A percentile compares a stretch with the other conserved stretches of the same genome.
Evolutionary conservation across 2,329 filamentous ascomycete genomes (phyloP).

Genomic region (Aspergillus terreus): DNA sequence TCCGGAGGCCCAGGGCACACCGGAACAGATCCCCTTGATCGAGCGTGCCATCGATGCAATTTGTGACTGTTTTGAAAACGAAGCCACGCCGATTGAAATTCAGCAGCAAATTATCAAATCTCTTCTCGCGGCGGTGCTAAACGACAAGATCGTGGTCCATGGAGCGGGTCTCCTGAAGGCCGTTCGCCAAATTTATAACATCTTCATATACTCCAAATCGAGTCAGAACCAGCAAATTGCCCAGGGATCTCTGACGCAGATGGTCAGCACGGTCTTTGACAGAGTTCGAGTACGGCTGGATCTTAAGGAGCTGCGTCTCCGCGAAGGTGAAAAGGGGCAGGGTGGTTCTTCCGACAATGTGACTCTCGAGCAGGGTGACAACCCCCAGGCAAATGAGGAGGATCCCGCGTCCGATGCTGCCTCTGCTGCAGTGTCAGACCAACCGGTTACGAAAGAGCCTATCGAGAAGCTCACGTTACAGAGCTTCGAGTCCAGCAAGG

Average conservation of each 20-base stretch:
- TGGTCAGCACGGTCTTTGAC: conserved; percentile 98
- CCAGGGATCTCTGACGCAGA: conserved; percentile 93
- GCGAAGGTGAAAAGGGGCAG: conserved; percentile 33
- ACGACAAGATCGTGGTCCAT: conserved; percentile 98
- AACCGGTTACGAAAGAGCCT: conserved; percentile 51
- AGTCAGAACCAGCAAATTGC: conserved; percentile 95
- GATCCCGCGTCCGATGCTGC: conserved; percentile 43
- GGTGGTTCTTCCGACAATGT: conserved; percentile 34
- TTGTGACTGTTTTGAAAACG: conserved; percentile 97
- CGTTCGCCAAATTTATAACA: conserved; percentile 97
- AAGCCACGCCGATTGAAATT: conserved; percentile 85
- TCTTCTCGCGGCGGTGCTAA: conserved; percentile 86
- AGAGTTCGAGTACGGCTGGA: conserved; percentile 81
- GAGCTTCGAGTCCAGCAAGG: conserved; percentile 66
- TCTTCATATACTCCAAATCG: conserved; percentile 91
- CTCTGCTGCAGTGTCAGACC: conserved; percentile 33
- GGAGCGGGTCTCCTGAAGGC: conserved; percentile 94
- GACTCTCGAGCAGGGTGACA: conserved; percentile 36
- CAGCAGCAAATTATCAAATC: conserved; percentile 99
- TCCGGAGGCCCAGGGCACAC: conserved; percentile 21
- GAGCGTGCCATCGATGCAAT: conserved; percentile 98
- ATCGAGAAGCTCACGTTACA: conserved; percentile 62
- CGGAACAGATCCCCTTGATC: conserved; percentile 68
- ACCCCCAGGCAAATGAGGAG: conserved; percentile 45
- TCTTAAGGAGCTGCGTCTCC: conserved; percentile 74